Conservation (phyloP, 768 basidiomycete genomes). For the Gelatoporia subvermispora region DNA sequence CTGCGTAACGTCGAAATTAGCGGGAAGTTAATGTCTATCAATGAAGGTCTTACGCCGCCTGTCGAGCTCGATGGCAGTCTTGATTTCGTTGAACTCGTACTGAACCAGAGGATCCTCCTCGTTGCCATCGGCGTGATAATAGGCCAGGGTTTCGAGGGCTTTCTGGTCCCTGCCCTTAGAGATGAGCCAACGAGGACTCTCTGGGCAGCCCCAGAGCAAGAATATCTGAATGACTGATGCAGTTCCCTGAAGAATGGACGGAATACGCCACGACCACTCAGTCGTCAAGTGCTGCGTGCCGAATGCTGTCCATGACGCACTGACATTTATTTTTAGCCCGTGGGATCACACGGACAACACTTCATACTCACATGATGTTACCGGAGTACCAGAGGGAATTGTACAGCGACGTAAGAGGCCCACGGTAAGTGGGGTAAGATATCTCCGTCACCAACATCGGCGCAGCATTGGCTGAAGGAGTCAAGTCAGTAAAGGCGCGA, state of each 20-base stretch:
- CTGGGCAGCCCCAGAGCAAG: conserved; percentile 68
- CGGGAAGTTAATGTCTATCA: background rate
- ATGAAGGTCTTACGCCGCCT: conserved; percentile 27
- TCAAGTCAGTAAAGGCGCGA: conserved; percentile 18
- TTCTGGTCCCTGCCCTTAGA: conserved; percentile 67
- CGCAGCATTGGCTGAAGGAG: conserved; percentile 54
- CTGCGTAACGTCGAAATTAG: conserved; percentile 19
- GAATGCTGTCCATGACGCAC: conserved; percentile 79
- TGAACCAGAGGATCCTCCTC: conserved; percentile 63
- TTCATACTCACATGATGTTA: conserved; percentile 55
- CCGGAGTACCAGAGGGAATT: conserved; percentile 88
- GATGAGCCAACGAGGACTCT: conserved; percentile 82
- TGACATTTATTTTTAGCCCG: conserved; percentile 1
- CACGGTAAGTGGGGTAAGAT: conserved; percentile 81
- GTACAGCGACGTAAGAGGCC: conserved; percentile 70
- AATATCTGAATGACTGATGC: conserved; percentile 64
- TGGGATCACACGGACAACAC: background rate
- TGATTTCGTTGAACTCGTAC: conserved; percentile 80
- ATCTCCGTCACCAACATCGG: conserved; percentile 84
- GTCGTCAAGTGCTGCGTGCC: conserved; percentile 67
- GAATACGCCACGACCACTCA: conserved; percentile 82
- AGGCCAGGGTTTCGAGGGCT: conserved; percentile 67
- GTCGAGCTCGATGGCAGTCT: conserved; percentile 69
- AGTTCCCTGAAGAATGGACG: conserved; percentile 65
- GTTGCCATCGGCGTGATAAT: conserved; percentile 81